Evolutionary conservation across 495 filamentous ascomycete species (phyloP).

Genomic region (Trichodelitschia bisporula): DNA sequence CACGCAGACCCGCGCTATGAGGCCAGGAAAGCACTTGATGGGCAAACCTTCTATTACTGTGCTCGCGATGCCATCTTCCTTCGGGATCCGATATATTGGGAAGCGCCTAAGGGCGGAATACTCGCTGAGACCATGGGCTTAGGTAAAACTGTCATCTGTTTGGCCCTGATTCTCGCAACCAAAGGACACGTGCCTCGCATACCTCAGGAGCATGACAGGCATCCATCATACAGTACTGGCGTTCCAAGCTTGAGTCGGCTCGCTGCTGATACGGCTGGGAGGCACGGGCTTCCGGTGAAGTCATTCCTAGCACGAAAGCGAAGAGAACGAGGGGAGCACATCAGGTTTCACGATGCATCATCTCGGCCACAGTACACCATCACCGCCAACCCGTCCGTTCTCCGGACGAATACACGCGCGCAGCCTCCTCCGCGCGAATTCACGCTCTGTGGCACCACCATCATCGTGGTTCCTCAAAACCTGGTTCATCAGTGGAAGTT

Average conservation of each 20-base stretch:
- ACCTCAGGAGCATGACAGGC: conserved; percentile 32
- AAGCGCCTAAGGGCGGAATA: conserved; percentile 53
- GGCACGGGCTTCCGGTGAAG: conserved; percentile 45
- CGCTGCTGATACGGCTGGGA: conserved; percentile 42
- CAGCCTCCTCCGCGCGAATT: no score
- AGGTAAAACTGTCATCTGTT: conserved; percentile 75
- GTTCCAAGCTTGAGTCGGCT: conserved; percentile 37
- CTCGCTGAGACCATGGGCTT: conserved; percentile 50
- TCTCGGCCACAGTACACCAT: no score
- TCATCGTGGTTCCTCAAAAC: conserved; percentile 46
- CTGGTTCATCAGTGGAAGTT: conserved; percentile 43
- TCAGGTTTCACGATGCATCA: no score
- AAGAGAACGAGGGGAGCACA: conserved; percentile 12
- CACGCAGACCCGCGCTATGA: conserved; percentile 53
- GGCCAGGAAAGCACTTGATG: conserved; percentile 28
- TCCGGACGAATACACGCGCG: no score
- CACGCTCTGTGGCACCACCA: conserved; percentile 37
- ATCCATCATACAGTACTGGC: conserved; percentile 17
- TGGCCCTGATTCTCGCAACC: conserved; percentile 64
- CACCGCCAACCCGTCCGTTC: no score
- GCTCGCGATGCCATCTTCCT: conserved; percentile 33
- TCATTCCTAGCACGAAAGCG: conserved; percentile 22
- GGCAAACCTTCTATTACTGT: conserved; percentile 45
- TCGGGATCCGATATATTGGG: conserved; percentile 40
- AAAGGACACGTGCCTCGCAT: conserved; percentile 38